Percentiles rank a stretch among this genome's conserved stretches.
These are phyloP conservation scores for Ceratobasidium sp. DNA, from an alignment of 1,284 basidiomycete species.

Conservation along the genomic window DNA sequence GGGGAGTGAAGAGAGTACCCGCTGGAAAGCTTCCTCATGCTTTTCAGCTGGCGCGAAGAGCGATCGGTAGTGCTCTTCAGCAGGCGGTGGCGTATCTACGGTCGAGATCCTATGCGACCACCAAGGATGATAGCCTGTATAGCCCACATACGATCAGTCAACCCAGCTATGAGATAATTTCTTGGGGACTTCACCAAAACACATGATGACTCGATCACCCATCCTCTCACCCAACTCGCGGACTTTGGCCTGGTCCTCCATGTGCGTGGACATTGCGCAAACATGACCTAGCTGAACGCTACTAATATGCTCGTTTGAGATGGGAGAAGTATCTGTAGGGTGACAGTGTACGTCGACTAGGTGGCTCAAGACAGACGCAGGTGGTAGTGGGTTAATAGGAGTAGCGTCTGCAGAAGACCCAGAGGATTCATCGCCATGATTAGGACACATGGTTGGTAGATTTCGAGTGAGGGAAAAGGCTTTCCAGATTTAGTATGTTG, in stretches of 20 bases:
- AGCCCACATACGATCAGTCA: not conserved
- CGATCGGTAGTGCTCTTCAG: slow-evolving; percentile 71
- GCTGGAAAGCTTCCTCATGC: slow-evolving; percentile 59
- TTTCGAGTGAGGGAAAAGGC: not conserved
- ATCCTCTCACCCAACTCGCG: slow-evolving; percentile 65
- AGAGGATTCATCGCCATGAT: not conserved
- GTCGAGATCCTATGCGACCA: slow-evolving; percentile 76
- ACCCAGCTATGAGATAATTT: not conserved
- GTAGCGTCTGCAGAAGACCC: not conserved
- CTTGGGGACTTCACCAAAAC: slow-evolving; percentile 67
- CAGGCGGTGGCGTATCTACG: slow-evolving; percentile 55
- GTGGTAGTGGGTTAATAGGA: slow-evolving; percentile 33
- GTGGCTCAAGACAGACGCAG: slow-evolving; percentile 62
- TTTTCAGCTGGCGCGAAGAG: slow-evolving; percentile 61
- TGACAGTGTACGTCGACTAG: slow-evolving; percentile 83
- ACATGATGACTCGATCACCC: slow-evolving; percentile 75
- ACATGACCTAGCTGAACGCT: slow-evolving; percentile 65
- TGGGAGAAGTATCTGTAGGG: slow-evolving; percentile 71
- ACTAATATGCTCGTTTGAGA: slow-evolving; percentile 60
- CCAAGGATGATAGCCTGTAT: slow-evolving; percentile 84
- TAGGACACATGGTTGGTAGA: slow-evolving; percentile 12
- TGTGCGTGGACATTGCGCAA: slow-evolving; percentile 77
- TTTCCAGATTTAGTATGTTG: not conserved
- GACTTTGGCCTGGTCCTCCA: slow-evolving; percentile 71
- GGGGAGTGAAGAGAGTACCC: slow-evolving; percentile 67